phyloP scores from a whole-genome alignment of 352 stramenopile genomes.

The Peronosclerospora sorghi region DNA sequence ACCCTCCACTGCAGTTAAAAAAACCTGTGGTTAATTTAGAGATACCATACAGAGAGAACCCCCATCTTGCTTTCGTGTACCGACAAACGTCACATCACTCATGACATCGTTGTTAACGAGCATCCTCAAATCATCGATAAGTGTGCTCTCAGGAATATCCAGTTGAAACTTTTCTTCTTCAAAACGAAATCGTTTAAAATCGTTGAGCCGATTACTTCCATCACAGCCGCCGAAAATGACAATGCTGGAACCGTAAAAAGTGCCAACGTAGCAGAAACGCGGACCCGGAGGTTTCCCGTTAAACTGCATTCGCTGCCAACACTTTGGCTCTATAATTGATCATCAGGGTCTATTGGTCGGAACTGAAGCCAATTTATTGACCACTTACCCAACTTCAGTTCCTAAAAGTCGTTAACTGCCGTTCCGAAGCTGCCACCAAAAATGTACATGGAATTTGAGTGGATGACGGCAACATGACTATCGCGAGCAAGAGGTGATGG shows the following conservation, averaged over 20 bases:
- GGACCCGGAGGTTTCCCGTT: conserved; percentile 79
- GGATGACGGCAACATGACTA: conserved; percentile 91
- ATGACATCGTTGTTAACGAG: conserved; percentile 81
- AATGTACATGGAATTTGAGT: conserved; percentile 91
- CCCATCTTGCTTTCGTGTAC: conserved; percentile 23
- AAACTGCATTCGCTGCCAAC: conserved; percentile 67
- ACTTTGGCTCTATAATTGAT: conserved; percentile 33
- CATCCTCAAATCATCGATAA: conserved; percentile 59
- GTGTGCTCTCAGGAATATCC: conserved; percentile 76
- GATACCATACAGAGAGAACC: neutral
- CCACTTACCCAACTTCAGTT: conserved; percentile 74
- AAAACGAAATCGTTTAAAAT: conserved; percentile 90
- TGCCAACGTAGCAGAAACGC: conserved; percentile 95
- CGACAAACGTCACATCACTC: conserved; percentile 83
- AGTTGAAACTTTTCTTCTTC: conserved; percentile 68
- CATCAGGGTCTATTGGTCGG: neutral
- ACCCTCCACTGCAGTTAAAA: conserved; percentile 48
- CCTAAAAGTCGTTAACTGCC: conserved; percentile 97
- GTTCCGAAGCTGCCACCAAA: conserved; percentile 92
- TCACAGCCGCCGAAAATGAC: conserved; percentile 96
- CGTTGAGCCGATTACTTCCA: conserved; percentile 89
- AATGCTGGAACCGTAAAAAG: conserved; percentile 86
- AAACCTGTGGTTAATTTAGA: neutral
- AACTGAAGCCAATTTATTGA: neutral
- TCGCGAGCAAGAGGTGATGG: conserved; percentile 90